Evolutionary conservation across 495 filamentous ascomycete species (phyloP), one percentile per base, ranked within the genome.

Genomic region (Penicillium soppii): DNA sequence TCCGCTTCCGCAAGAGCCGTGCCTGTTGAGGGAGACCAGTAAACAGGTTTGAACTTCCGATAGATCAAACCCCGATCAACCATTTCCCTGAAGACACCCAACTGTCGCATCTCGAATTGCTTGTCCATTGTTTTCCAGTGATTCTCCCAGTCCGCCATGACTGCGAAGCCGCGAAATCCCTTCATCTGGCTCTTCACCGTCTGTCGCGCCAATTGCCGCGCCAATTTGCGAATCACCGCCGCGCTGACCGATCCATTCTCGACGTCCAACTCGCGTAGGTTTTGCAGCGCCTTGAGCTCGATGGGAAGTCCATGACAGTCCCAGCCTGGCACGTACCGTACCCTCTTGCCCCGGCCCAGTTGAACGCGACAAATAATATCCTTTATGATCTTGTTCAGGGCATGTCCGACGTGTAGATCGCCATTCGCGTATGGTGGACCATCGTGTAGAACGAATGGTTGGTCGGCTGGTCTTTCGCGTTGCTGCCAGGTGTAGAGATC

Each of bases 291-390:
- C 68, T 96, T 97, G 33, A 97, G 75, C 76, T 99, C 94, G 70
- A 99, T 99, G 7, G 94, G 94, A 44, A 99, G 77, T 5, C 94
- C 94, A 74, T 99, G 94, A 59, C 94, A 99, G 68, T 99, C 94
- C 95, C 95, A 99, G 25, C 94, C 95, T 4, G 94, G 94, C 4
- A 92, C 76, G 65, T 92, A 99, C n/a, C 84, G 78, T 26, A 97
- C 82, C 35, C 82, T 75, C 62, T 84, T 85, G 29, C 92, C 92
- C 58, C 82, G 75, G 36, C 86, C 82, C 40, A 97, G 70, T 68
- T 96, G 82, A 56, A 86, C 82, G 32, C 94, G 82, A 57, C 88
- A 79, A 43, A 96, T 85, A 42, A 97, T 88, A 65, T 99, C 94
- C 76, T 99, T 99, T 41, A 96, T 71, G 50, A 97, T 87, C 67